phyloP scores from a whole-genome alignment of 2,329 filamentous ascomycete genomes.

The Fonsecaea erecta region DNA sequence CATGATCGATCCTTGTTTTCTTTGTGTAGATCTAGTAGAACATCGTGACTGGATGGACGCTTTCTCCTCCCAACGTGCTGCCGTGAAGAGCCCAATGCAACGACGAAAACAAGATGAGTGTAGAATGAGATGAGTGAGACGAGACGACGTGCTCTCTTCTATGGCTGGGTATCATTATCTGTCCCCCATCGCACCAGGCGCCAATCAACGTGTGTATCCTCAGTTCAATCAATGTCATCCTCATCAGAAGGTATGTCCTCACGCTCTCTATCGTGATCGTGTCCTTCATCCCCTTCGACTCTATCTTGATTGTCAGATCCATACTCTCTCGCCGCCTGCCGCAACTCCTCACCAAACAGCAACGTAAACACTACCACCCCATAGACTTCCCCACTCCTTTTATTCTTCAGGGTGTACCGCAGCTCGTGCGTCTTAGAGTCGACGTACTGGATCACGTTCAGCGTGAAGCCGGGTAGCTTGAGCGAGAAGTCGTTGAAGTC shows the following conservation, averaged over 20 bases:
- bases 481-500: constrained; percentile 70
- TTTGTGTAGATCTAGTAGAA: background rate
- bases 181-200: background rate
- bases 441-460: constrained; percentile 47
- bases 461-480: constrained; percentile 44
- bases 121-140: too few species aligned
- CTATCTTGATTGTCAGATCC: constrained; percentile 10
- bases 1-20: background rate
- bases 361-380: constrained; percentile 82
- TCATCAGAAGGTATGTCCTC: constrained; percentile 18
- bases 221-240: constrained; percentile 16
- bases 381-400: constrained; percentile 72
- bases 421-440: constrained; percentile 76
- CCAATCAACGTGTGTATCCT: background rate
- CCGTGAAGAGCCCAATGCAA: background rate
- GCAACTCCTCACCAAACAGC: constrained; percentile 51
- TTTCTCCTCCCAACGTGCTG: background rate
- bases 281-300: background rate
- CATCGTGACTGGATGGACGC: background rate
- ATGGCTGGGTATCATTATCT: background rate
- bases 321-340: constrained; percentile 34
- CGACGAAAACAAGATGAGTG: background rate
- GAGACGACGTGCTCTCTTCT: background rate
- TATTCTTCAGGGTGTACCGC: constrained; percentile 90
- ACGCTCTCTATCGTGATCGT: background rate